Percentiles rank a stretch among this genome's conserved stretches.
Evolutionary conservation across 805 yeast genomes (phyloP).

Genomic region (Maudiozyma barnettii): DNA sequence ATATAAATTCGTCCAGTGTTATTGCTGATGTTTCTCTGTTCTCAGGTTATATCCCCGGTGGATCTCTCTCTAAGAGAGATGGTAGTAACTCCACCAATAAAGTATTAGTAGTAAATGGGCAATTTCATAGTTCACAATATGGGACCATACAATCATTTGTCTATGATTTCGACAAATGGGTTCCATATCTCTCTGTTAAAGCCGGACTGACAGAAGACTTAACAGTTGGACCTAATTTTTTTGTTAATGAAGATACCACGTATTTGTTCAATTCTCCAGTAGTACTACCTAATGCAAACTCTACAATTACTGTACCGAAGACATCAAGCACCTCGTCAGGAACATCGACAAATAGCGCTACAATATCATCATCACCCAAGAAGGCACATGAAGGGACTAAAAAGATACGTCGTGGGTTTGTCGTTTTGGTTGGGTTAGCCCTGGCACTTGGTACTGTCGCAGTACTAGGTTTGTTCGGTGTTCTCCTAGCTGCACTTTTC

Average conservation of each 20-base stretch:
- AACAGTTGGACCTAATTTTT: conserved; percentile 8
- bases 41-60: background rate
- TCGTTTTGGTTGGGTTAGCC: conserved; percentile 61
- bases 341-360: conserved; percentile 7
- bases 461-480: conserved; percentile 35
- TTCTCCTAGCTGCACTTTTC: conserved; percentile 27
- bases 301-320: conserved; percentile 8
- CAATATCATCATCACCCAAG: conserved; percentile 7
- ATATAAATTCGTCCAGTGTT: conserved; percentile 3
- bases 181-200: conserved; percentile 12
- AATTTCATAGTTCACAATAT: conserved; percentile 29
- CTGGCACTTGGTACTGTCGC: conserved; percentile 46
- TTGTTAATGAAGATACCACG: conserved; percentile 32
- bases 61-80: background rate
- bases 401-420: conserved; percentile 43
- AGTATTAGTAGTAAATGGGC: conserved; percentile 32
- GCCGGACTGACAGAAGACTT: background rate
- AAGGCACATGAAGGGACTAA: conserved; percentile 8
- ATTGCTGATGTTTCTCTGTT: conserved; percentile 2
- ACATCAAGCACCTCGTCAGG: conserved; percentile 5
- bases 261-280: conserved; percentile 23
- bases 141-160: conserved; percentile 20
- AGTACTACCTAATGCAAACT: conserved; percentile 8
- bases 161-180: conserved; percentile 19
- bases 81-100: background rate